phyloP scores from a whole-genome alignment of 139 green algal species.

The Closterium sp. region DNA sequence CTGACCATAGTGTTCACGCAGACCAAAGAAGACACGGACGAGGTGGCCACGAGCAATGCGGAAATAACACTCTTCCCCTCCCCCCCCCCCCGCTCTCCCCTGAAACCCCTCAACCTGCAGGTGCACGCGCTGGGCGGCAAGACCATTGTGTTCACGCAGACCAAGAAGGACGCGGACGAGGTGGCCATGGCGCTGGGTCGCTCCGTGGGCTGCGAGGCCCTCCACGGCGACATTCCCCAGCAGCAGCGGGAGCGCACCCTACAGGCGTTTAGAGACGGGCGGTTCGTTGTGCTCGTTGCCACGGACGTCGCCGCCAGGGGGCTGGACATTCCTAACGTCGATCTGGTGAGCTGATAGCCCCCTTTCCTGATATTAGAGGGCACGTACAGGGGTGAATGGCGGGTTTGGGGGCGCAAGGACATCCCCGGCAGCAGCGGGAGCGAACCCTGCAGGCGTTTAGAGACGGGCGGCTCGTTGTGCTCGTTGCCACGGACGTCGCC shows the following conservation, averaged over 20 bases:
- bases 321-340: constrained; percentile 66
- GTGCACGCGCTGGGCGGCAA: constrained; percentile 70
- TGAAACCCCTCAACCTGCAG: constrained; percentile 13
- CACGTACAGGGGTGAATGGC: no score
- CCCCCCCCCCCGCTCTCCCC: background rate
- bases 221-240: constrained; percentile 66
- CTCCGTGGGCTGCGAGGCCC: constrained; percentile 47
- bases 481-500: constrained; percentile 69
- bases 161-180: constrained; percentile 64
- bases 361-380: no score
- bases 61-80: no score
- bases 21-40: no score
- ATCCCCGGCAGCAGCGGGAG: constrained; percentile 59
- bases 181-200: constrained; percentile 31
- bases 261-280: constrained; percentile 54
- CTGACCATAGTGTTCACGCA: no score
- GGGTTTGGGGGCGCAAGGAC: constrained; percentile 57
- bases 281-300: constrained; percentile 62
- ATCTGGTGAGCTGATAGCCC: constrained; percentile 47
- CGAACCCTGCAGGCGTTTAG: constrained; percentile 59
- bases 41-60: no score
- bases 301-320: constrained; percentile 67
- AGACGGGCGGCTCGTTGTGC: constrained; percentile 55
- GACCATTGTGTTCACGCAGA: constrained; percentile 88
- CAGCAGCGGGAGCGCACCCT: constrained; percentile 58